phyloP scores from a whole-genome alignment of 352 stramenopile species.

The Ochromonadaceae sp. region DNA sequence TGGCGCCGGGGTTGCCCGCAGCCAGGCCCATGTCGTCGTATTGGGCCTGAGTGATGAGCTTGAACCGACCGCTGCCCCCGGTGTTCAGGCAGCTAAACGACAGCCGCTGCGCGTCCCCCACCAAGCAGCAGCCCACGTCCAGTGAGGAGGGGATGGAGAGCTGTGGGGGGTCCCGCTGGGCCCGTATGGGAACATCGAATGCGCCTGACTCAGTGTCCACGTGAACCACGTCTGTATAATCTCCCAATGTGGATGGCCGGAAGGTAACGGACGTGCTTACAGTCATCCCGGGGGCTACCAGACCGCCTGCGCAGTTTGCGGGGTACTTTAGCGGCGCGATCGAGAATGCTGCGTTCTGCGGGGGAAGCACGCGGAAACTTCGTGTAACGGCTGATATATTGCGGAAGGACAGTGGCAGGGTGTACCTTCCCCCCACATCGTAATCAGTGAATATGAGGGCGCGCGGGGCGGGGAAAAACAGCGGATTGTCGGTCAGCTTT shows the following conservation, averaged over 20 bases:
- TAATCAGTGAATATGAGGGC: neutral
- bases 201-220: neutral
- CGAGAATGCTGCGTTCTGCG: neutral
- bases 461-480: neutral
- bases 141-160: neutral
- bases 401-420: neutral
- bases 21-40: neutral
- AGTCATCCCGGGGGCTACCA: slow-evolving; percentile 1
- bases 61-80: slow-evolving; percentile 2
- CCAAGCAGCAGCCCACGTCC: neutral
- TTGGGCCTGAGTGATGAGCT: neutral
- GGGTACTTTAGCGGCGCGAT: neutral
- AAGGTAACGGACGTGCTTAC: neutral
- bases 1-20: neutral
- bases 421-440: neutral
- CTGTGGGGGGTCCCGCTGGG: slow-evolving; percentile 4
- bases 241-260: neutral
- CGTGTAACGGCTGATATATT: slow-evolving; percentile 1
- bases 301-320: neutral
- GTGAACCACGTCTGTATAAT: neutral
- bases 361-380: neutral
- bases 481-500: neutral
- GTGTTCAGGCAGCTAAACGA: neutral
- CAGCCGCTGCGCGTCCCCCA: neutral
- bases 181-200: neutral